Conservation (phyloP, 2,329 filamentous ascomycete genomes). For the Apiospora kogelbergensis region DNA sequence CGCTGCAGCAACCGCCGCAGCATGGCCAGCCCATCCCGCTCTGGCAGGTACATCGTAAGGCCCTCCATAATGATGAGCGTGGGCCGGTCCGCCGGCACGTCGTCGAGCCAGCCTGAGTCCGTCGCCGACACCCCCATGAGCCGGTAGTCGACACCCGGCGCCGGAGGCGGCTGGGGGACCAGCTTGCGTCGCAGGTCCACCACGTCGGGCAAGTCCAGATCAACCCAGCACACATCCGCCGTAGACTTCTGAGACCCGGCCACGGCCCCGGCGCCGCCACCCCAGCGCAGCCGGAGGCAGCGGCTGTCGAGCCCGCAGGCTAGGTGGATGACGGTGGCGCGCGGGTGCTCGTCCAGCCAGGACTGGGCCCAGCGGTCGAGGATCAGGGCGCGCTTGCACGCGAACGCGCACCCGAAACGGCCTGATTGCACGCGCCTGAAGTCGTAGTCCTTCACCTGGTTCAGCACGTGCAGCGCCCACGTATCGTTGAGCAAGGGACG, state of each 20-base stretch:
- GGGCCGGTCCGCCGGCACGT: slow-evolving; percentile 4
- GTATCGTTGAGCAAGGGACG: slow-evolving; percentile 2
- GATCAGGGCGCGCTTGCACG: not conserved
- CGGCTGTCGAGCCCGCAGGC: slow-evolving; percentile 10
- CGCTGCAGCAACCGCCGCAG: not conserved
- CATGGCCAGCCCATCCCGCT: not conserved
- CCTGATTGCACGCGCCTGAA: not conserved
- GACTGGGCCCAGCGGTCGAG: not conserved
- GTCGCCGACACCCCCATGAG: not conserved
- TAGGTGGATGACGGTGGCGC: slow-evolving; percentile 11
- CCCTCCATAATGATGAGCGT: slow-evolving; percentile 7
- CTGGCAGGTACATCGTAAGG: not conserved
- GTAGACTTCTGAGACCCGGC: too few species aligned
- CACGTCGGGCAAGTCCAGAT: slow-evolving; percentile 8
- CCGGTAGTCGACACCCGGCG: slow-evolving; percentile 1
- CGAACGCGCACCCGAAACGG: not conserved
- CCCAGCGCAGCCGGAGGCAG: not conserved
- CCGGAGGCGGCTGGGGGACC: not conserved
- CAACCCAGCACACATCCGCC: not conserved
- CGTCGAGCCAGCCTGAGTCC: not conserved
- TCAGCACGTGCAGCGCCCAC: not conserved
- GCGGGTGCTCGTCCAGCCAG: slow-evolving; percentile 4
- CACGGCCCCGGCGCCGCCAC: not conserved
- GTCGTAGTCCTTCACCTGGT: slow-evolving; percentile 6
- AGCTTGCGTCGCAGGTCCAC: slow-evolving; percentile 3